Conservation (phyloP, 208 protist species). For the Acanthamoeba lenticulata region DNA sequence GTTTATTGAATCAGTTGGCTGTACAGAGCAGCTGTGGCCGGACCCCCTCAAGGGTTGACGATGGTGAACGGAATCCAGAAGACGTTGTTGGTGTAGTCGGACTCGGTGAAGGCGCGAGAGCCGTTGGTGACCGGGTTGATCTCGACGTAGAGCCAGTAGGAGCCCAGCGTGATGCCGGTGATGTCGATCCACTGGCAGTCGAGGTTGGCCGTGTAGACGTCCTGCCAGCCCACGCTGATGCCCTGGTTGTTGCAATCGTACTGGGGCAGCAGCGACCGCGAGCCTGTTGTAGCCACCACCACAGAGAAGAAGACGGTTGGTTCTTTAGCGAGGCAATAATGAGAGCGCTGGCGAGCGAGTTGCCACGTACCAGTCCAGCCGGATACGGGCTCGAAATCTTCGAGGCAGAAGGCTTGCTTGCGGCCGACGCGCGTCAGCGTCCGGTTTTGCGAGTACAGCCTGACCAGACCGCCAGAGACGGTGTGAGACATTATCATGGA, state of each 20-base stretch:
- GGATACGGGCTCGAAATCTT: neutral
- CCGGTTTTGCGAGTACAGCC: too few relatives aligned
- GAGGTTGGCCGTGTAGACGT: neutral
- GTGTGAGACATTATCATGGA: too few relatives aligned
- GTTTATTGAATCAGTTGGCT: neutral
- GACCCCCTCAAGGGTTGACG: neutral
- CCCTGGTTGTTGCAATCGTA: constrained; percentile 17
- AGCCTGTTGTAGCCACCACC: neutral
- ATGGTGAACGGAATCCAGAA: neutral
- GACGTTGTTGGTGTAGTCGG: constrained; percentile 36
- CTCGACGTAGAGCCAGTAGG: neutral
- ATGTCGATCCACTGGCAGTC: constrained; percentile 60
- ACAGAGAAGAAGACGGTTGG: neutral
- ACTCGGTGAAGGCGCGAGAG: neutral
- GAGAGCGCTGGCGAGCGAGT: too few relatives aligned
- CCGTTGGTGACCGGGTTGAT: neutral
- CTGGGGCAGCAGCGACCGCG: neutral
- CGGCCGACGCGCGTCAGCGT: neutral
- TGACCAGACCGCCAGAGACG: too few relatives aligned
- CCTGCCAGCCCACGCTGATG: constrained; percentile 55
- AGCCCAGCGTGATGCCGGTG: neutral
- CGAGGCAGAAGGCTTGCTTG: constrained; percentile 2
- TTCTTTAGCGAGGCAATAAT: too few relatives aligned
- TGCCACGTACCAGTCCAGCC: neutral
- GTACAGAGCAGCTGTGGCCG: neutral